Evolutionary conservation across 371 early-diverging fungal genomes (phyloP).

Genomic region (Mucor mucedo): DNA sequence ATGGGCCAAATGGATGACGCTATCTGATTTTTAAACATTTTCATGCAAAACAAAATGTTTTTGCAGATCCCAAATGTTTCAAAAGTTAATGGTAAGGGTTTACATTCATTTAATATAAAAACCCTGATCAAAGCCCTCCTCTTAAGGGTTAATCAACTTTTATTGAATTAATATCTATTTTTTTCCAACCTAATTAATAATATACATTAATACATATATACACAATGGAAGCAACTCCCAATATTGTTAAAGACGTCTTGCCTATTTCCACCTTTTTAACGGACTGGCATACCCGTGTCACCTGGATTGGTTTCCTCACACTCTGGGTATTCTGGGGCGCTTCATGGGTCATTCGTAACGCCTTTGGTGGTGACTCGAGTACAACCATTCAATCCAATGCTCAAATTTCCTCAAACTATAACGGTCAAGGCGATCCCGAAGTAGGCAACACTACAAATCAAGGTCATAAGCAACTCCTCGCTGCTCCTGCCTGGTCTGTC

Average conservation of each 20-base stretch:
- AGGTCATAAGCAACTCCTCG: slow-evolving; percentile 7
- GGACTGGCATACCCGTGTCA: slow-evolving; percentile 45
- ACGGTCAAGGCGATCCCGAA: slow-evolving; percentile 22
- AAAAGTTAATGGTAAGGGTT: slow-evolving; percentile 5
- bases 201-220: too few species aligned
- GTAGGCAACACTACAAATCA: neutral
- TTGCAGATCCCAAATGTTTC: neutral
- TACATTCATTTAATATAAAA: neutral
- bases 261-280: slow-evolving; percentile 22
- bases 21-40: neutral
- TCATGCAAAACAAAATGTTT: neutral
- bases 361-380: slow-evolving; percentile 38
- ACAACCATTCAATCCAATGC: neutral
- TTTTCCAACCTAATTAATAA: too few species aligned
- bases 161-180: too few species aligned
- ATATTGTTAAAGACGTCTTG: neutral
- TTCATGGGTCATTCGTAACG: slow-evolving; percentile 40
- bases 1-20: too few species aligned
- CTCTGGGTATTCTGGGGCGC: slow-evolving; percentile 45
- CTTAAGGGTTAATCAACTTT: too few species aligned
- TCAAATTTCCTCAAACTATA: neutral
- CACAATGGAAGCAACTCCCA: neutral
- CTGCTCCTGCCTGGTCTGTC: slow-evolving; percentile 37
- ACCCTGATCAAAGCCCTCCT: too few species aligned
- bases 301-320: slow-evolving; percentile 47